Evolutionary conservation across 495 filamentous ascomycete genomes (phyloP), one percentile per base, ranked within the genome.

Genomic region (Penicillium mononematosum): DNA sequence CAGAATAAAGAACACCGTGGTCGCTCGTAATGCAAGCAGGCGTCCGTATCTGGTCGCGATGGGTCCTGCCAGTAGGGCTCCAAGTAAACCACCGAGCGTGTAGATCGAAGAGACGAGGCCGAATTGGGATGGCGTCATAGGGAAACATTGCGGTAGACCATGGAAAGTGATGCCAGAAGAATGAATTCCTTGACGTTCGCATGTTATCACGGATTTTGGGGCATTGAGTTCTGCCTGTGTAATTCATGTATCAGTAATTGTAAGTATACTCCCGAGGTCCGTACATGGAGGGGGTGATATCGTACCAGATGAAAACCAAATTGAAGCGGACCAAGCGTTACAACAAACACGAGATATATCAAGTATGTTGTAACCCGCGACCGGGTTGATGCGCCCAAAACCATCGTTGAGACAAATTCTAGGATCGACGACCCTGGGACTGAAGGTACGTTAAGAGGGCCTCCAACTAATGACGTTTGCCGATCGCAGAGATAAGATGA

Each of bases 261-360:
- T 42, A 49, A 45, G 39, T 42, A 50, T 38, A 29, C 16, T 25
- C n/a, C n/a, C n/a, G n/a, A n/a, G n/a, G n/a, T n/a, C 4, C 24
- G 24, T 25, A 3, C 38, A 41, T 46, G 27, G 43, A 27, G 29
- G 24, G 51, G 48, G 51, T 22, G 12, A 42, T 12, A 31, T 17
- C 49, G 39, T 82, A 96, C 93, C 71, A 98, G 71, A 73, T 98
- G 95, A 68, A 88, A 97, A 20, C 95, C 94, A 63, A 97, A 98
- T 64, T 96, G 91, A 9, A 96, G 81, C 3, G 94, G 89, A 5
- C 91, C 92, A 16, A 95, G 66, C 5, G 87, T 89, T 47, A 80
- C 78, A 63, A 89, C 78, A 45, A 79, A 72, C 32, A 91, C 76
- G 42, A 89, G 70, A 60, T 85, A 77, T 62, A 86, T 60, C 50